Base-by-base conservation (phyloP, 2,329 filamentous ascomycete species). In the Aspergillus sp. region DNA sequence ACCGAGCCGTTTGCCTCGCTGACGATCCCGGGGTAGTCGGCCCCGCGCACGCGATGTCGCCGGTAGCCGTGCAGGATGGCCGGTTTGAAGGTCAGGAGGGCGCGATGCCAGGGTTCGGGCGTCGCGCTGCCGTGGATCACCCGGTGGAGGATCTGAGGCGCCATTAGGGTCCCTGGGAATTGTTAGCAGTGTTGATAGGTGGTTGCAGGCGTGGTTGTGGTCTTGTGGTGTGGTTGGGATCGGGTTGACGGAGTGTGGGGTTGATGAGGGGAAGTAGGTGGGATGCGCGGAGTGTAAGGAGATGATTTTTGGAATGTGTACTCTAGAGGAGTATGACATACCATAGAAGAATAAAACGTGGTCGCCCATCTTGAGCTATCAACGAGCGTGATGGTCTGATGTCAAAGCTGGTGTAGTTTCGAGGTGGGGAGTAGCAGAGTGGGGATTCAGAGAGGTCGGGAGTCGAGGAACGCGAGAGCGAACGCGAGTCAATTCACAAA, bases 1-100 rank as follows among this genome's bases (percentile, higher is more conserved):
- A 96, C 90, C 4, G 76, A 76, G 50, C 83, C 62, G 43, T 25
- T 11, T 16, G 31, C 6, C 23, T 46, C 16, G 19, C 3, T 11
- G 1, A 88, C 75, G 48, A 97, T 87, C 47, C 83, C 93, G 0
- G 93, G 93, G 68, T 96, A 97, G 71, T 96, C 91, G 31, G 82
- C 87, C 32, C 68, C 45, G 20, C 71, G 70, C 17, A 97, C 89
- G 20, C 88, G 85, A 64, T 83, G 80, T 25, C 93, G 89, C 48
- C 84, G 85, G 74, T 88, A 87, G 42, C 81, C 78, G 55, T 86
- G 81, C 0, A 97, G 81, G n/a, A 95, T 75, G 13, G 92, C 92
- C 0, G 91, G 89, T 0, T 79, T 79, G 68, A 91, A 82, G 57
- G 83, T 83, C 32, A 93, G 76, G 44, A 82, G 71, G 11, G 70